Percentiles rank a stretch among this genome's conserved stretches.
phyloP scores from a whole-genome alignment of 352 stramenopile species.

The Phytophthora gonapodyides region DNA sequence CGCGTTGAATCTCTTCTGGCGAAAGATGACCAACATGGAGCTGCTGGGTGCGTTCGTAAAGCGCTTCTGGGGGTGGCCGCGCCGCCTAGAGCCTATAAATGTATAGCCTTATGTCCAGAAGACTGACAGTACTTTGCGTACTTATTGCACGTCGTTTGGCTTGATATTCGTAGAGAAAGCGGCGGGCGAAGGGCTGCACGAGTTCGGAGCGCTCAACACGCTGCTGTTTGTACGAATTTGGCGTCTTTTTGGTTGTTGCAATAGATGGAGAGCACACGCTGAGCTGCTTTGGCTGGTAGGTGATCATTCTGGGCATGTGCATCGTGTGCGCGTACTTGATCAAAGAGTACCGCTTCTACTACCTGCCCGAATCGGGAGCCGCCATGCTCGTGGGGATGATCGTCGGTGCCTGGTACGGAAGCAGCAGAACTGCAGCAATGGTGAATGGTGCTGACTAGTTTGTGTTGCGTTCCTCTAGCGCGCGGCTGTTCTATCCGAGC shows the following conservation, averaged over 20 bases:
- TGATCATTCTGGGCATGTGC: constrained; percentile 89
- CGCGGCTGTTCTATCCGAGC: constrained; percentile 83
- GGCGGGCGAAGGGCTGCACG: constrained; percentile 68
- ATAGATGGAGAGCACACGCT: not conserved
- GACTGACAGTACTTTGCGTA: not conserved
- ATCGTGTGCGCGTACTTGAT: constrained; percentile 92
- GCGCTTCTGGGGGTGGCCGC: not conserved
- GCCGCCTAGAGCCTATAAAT: too few species aligned
- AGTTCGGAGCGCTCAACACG: constrained; percentile 89
- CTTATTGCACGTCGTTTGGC: not conserved
- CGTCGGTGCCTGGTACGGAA: constrained; percentile 70
- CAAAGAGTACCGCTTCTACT: constrained; percentile 91
- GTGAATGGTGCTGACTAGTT: not conserved
- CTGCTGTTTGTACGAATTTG: constrained; percentile 72
- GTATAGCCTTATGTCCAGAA: not conserved
- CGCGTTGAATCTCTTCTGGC: constrained; percentile 3
- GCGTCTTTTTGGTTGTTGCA: not conserved
- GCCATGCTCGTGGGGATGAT: constrained; percentile 92
- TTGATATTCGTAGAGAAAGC: constrained; percentile 54
- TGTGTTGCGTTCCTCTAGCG: constrained; percentile 35
- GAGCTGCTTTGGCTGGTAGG: constrained; percentile 26
- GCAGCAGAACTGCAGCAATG: too few species aligned
- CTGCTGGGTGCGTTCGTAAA: constrained; percentile 35
- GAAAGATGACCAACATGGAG: constrained; percentile 41
- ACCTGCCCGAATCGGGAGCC: constrained; percentile 89